A percentile compares a stretch with the other conserved stretches of the same genome.
Conservation (phyloP, 192 early-diverging fungal species). For the Funneliformis mosseae region DNA sequence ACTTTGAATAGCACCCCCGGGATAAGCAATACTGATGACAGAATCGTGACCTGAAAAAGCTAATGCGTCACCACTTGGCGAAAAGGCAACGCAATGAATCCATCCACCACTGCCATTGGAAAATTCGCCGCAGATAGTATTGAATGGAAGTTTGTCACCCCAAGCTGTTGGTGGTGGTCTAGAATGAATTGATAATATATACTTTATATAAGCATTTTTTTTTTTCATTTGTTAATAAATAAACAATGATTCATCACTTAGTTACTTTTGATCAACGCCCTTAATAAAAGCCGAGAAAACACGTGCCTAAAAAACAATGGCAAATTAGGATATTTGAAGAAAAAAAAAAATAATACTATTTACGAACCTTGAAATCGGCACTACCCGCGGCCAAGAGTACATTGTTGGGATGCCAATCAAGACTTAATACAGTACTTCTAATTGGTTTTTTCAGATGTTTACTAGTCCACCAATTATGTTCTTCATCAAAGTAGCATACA, state of each 20-base stretch:
- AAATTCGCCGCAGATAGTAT: slow-evolving; percentile 89
- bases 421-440: slow-evolving; percentile 79
- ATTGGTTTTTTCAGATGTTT: slow-evolving; percentile 97
- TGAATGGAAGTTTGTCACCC: slow-evolving; percentile 95
- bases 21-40: slow-evolving; percentile 74
- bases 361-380: slow-evolving; percentile 71
- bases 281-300: slow-evolving; percentile 97
- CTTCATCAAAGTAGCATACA: slow-evolving; percentile 94
- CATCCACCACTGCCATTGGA: slow-evolving; percentile 76
- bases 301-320: slow-evolving; percentile 60
- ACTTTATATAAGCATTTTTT: not conserved
- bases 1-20: slow-evolving; percentile 57
- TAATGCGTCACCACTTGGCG: slow-evolving; percentile 82
- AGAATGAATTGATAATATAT: slow-evolving; percentile 6
- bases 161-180: slow-evolving; percentile 79
- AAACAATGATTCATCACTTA: not conserved
- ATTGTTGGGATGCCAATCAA: slow-evolving; percentile 98
- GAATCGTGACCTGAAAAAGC: slow-evolving; percentile 90
- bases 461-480: slow-evolving; percentile 95
- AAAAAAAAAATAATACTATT: not conserved
- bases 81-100: slow-evolving; percentile 92
- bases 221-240: not conserved
- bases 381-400: slow-evolving; percentile 89
- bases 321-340: not conserved
- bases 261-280: slow-evolving; percentile 84